Evolutionary conservation across 331 rosid species (phyloP).

Genomic region (Phaseolus coccineus): DNA sequence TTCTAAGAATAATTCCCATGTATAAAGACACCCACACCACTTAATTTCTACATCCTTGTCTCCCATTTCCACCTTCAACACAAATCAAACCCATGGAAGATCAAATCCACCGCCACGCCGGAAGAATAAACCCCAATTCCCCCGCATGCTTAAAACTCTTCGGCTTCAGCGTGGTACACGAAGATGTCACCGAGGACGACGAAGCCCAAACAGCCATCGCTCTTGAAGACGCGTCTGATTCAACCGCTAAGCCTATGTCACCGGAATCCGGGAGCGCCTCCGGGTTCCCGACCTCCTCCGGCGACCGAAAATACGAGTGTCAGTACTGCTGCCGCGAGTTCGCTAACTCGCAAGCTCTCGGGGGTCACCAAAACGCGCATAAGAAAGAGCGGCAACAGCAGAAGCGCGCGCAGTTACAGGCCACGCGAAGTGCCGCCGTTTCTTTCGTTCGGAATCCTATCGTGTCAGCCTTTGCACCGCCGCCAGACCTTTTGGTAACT

Average conservation of each 20-base stretch:
- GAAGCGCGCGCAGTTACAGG: conserved; percentile 90
- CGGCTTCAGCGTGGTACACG: conserved; percentile 77
- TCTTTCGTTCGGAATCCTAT: conserved; percentile 85
- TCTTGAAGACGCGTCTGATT: conserved; percentile 52
- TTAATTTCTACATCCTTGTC: conserved; percentile 2
- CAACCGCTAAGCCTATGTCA: conserved; percentile 50
- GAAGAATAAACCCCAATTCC: conserved; percentile 48
- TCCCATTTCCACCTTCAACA: conserved; percentile 13
- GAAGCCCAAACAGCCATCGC: not conserved
- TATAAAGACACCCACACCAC: conserved; percentile 62
- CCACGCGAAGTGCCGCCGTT: conserved; percentile 84
- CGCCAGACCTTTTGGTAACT: conserved; percentile 74
- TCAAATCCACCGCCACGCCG: conserved; percentile 52
- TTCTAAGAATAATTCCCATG: not conserved
- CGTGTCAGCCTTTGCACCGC: conserved; percentile 86
- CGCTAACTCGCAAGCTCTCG: conserved; percentile 96
- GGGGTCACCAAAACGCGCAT: conserved; percentile 99
- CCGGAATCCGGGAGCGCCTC: conserved; percentile 59
- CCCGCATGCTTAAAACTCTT: conserved; percentile 73
- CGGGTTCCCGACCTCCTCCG: conserved; percentile 53
- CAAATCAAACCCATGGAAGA: conserved; percentile 56
- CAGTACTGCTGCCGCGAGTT: conserved; percentile 93
- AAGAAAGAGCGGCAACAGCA: conserved; percentile 96
- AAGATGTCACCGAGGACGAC: conserved; percentile 40
- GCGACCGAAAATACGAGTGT: conserved; percentile 91